Base-by-base conservation (phyloP, 2,329 filamentous ascomycete species). In the Curvularia verruculosa region DNA sequence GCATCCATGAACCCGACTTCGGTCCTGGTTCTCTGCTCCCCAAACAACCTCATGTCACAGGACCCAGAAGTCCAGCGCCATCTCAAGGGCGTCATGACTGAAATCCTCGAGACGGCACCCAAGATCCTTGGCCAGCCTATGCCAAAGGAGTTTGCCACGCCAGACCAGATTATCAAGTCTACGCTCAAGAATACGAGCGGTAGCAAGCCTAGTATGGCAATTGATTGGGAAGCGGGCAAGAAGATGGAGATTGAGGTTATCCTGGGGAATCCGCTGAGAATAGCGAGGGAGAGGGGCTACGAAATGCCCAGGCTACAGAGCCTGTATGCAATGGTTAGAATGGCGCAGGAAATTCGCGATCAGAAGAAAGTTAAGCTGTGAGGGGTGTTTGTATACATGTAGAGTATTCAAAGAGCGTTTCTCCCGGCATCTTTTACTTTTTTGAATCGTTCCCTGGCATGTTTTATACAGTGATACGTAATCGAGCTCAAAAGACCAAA, bases 1-100 rank as follows among this genome's bases (percentile, higher is more conserved):
- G 87, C 88, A 0, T 85, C 87, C 49, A 89, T 91, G 83, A 91
- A 91, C 76, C 88, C 89, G 0, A 87, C 85, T 0, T 86, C 88
- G 1, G 87, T 91, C 7, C 81, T 91, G 0, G 85, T 84, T 1
- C 86, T 87, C 12, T 87, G 87, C 1, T 78, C 82, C 1, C 83
- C 85, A 51, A 91, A 91, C 69, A 83, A 85, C 44, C 83, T 84
- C 59, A 90, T 91, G 85, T 81, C 85, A 5, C 75, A 77, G 12
- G 88, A 91, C 64, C 73, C 83, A 0, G 87, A 90, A 68, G 77
- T 91, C 37, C 81, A 83, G 43, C 73, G 75, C 21, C 88, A 91
- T 71, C 74, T 91, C 8, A 77, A 81, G 18, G 87, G 83, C 19
- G 82, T 90, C 24, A 92, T 91, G 87, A 78, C 85, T 23, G 89